Evolutionary conservation across 2,329 filamentous ascomycete genomes (phyloP), one percentile per base, ranked within the genome.

Genomic region (Exophiala sp.): DNA sequence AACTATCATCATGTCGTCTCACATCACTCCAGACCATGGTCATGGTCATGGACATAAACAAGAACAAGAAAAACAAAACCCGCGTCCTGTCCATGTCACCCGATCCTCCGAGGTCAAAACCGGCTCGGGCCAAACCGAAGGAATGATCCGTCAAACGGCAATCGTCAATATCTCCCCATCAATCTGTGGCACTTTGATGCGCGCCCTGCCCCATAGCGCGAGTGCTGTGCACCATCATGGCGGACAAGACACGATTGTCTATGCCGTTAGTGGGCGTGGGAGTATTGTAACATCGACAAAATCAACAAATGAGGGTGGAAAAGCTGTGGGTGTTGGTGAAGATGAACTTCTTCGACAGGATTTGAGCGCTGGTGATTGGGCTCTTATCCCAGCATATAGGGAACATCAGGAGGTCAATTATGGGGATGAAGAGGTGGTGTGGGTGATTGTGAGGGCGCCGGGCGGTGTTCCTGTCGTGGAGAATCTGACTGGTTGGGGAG

Each of bases 371-470:
- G 84, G 85, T 0, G 83, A 87, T 63, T 88, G 85, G 65, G 82
- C 82, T 2, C 73, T 86, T 47, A 76, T 88, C 10, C 84, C 84
- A 0, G 78, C 82, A 0, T 86, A 77, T 73, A 79, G 80, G 0
- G 83, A 88, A 63, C 82, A 88, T 66, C 82, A 86, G 63, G 76
- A 83, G 46, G 70, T 82, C 16, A 88, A 88, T 59, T 77, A 85
- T 30, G 75, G 76, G 1, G 78, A 81, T 37, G 74, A 78, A 24
- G 79, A 83, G 40, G 68, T 83, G 1, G 75, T 80, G 30, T 85
- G 82, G 80, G 75, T 85, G 9, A 75, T 87, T 38, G 79, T 81
- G 3, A 74, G 82, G 18, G 80, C 77, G 57, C 83, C 82, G 0
- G 64, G 75, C 2, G 71, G 73, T 3, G 44, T 47, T 48, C 82